phyloP scores from a whole-genome alignment of 108 stramenopile genomes.

The Skeletonema marinoi region DNA sequence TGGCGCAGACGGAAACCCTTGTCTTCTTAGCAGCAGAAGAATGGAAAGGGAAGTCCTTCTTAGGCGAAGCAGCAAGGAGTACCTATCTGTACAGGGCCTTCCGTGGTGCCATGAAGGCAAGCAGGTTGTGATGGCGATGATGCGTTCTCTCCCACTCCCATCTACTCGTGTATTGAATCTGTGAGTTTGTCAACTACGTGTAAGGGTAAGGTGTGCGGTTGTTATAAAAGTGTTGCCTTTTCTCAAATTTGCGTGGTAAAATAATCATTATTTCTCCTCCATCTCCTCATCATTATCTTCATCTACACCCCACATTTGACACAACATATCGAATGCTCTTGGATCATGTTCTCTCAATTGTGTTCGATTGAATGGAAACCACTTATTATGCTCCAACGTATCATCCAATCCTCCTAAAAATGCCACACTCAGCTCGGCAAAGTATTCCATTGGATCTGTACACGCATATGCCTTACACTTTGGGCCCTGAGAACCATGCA shows the following conservation, averaged over 20 bases:
- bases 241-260: too few relatives aligned
- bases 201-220: too few relatives aligned
- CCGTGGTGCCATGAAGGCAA: slow-evolving; percentile 47
- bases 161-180: too few relatives aligned
- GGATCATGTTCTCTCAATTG: slow-evolving; percentile 87
- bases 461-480: slow-evolving; percentile 82
- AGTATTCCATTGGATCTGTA: slow-evolving; percentile 88
- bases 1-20: too few relatives aligned
- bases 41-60: slow-evolving; percentile 3
- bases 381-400: slow-evolving; percentile 83
- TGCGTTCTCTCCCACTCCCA: too few relatives aligned
- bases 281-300: background rate
- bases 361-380: slow-evolving; percentile 84
- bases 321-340: slow-evolving; percentile 72
- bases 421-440: slow-evolving; percentile 87
- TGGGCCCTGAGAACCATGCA: slow-evolving; percentile 64
- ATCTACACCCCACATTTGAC: slow-evolving; percentile 64
- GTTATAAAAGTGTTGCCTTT: too few relatives aligned
- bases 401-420: slow-evolving; percentile 78
- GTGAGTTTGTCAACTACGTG: too few relatives aligned
- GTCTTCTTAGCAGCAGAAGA: too few relatives aligned
- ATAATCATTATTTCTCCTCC: too few relatives aligned
- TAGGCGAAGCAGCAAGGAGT: slow-evolving; percentile 30
- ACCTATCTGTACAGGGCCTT: slow-evolving; percentile 19
- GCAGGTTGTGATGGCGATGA: background rate